A percentile compares a stretch with the other conserved stretches of the same genome.
Conservation (phyloP, 2,329 filamentous ascomycete genomes). For the Triangularia verruculosa region DNA sequence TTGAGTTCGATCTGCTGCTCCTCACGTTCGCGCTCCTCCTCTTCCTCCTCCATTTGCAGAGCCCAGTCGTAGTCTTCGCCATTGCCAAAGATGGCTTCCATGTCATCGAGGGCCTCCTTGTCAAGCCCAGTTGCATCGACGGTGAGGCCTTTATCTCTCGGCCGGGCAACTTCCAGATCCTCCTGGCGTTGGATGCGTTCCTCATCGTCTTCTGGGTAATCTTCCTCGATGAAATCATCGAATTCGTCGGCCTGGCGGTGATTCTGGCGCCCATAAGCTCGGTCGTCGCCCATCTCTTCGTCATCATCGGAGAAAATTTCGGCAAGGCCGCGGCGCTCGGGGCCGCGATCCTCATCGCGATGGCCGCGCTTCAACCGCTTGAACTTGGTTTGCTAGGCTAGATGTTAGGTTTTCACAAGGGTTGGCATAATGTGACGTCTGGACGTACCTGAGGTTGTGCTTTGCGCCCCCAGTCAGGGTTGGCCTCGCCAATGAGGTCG, state of each 20-base stretch:
- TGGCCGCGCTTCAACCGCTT: constrained; percentile 95
- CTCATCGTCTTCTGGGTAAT: constrained; percentile 83
- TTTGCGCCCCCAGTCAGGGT: constrained; percentile 66
- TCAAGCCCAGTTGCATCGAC: constrained; percentile 83
- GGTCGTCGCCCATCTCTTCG: constrained; percentile 62
- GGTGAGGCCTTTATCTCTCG: constrained; percentile 65
- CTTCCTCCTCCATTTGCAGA: constrained; percentile 80
- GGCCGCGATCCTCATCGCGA: constrained; percentile 63
- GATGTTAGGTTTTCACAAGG: constrained; percentile 1
- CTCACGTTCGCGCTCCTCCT: constrained; percentile 73
- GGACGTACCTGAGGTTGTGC: constrained; percentile 64
- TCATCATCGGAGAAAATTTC: constrained; percentile 97
- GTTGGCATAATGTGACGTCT: neutral
- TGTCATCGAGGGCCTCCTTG: constrained; percentile 90
- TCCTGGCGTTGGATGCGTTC: constrained; percentile 73
- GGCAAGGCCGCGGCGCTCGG: constrained; percentile 70
- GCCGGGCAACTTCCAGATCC: constrained; percentile 83
- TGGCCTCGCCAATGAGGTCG: constrained; percentile 85
- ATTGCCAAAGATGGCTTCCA: constrained; percentile 93
- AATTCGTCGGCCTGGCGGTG: constrained; percentile 73
- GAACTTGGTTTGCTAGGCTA: constrained; percentile 68
- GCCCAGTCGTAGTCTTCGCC: constrained; percentile 97
- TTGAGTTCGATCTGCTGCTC: constrained; percentile 89
- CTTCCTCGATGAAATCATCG: constrained; percentile 95
- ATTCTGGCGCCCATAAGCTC: constrained; percentile 51